Conservation (phyloP, 768 basidiomycete species). For the Brasilioporus rufonigricans region DNA sequence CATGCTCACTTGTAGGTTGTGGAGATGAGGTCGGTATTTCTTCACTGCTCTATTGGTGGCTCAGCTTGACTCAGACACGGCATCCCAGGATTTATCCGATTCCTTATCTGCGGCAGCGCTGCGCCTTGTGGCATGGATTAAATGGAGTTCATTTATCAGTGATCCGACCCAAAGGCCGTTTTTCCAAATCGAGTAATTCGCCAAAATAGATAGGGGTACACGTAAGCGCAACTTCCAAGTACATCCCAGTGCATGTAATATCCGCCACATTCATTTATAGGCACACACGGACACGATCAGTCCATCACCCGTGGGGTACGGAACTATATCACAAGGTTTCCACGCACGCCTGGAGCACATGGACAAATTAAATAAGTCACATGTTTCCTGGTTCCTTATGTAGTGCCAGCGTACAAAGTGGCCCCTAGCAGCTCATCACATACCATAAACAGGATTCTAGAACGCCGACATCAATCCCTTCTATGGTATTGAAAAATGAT, state of each 20-base stretch:
- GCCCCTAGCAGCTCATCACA: not conserved
- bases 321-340: not conserved
- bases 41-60: not conserved
- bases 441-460: not conserved
- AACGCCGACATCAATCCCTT: not conserved
- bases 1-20: not conserved
- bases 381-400: not conserved
- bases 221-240: not conserved
- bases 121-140: not conserved
- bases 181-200: not conserved
- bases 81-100: not conserved
- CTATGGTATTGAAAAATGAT: not conserved
- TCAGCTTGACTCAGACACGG: not conserved
- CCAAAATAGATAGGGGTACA: not conserved
- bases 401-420: not conserved
- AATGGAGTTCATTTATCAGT: not conserved
- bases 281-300: not conserved
- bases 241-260: constrained; percentile 7
- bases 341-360: not conserved
- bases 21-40: not conserved
- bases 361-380: not conserved
- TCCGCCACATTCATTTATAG: constrained; percentile 5
- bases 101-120: not conserved
- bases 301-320: not conserved
- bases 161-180: not conserved